A percentile compares a stretch with the other conserved stretches of the same genome.
phyloP scores from a whole-genome alignment of 2,329 filamentous ascomycete genomes.

The Rhinocladiella mackenziei region DNA sequence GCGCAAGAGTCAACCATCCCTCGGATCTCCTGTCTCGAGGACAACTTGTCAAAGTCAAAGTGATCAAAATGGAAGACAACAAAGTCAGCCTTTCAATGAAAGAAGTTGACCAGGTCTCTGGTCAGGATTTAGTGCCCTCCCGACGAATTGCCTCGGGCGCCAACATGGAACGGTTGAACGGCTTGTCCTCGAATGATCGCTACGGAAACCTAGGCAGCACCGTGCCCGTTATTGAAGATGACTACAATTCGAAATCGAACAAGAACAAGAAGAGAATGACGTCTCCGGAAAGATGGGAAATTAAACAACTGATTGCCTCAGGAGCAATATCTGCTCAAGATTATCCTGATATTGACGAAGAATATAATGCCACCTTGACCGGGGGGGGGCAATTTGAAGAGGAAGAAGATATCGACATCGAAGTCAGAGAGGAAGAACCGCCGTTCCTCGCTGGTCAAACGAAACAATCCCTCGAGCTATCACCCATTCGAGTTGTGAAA shows the following conservation, averaged over 20 bases:
- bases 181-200: constrained; percentile 55
- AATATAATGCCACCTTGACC: constrained; percentile 81
- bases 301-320: constrained; percentile 90
- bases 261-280: constrained; percentile 87
- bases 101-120: constrained; percentile 87
- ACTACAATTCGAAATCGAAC: constrained; percentile 52
- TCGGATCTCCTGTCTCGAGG: constrained; percentile 77
- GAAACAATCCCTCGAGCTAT: constrained; percentile 90
- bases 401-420: constrained; percentile 83
- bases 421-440: constrained; percentile 92
- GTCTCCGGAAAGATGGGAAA: constrained; percentile 95
- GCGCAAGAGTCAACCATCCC: constrained; percentile 83
- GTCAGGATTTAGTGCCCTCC: constrained; percentile 75
- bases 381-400: constrained; percentile 90
- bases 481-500: constrained; percentile 93
- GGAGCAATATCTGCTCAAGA: constrained; percentile 89
- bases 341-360: constrained; percentile 90
- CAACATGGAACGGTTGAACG: constrained; percentile 78
- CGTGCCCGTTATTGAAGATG: constrained; percentile 62
- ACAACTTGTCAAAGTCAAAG: constrained; percentile 87
- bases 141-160: constrained; percentile 79
- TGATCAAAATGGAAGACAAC: constrained; percentile 76
- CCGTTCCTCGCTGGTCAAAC: constrained; percentile 95
- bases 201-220: constrained; percentile 51
- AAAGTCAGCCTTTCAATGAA: constrained; percentile 93